These are phyloP conservation scores for Phoma herbarum DNA, from an alignment of 2,329 filamentous ascomycete genomes.

Conservation along the genomic window DNA sequence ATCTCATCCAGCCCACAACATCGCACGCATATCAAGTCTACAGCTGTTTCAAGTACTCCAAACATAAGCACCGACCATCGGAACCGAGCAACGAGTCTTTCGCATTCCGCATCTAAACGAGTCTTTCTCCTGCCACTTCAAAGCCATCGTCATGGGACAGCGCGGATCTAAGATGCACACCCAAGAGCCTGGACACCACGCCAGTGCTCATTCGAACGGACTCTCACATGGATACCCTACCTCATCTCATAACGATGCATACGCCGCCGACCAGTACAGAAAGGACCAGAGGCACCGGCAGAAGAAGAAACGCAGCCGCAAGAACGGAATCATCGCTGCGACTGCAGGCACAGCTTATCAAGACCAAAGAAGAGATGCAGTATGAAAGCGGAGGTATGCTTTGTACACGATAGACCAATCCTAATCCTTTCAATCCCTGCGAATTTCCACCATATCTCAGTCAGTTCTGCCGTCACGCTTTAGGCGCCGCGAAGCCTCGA, in stretches of 20 bases:
- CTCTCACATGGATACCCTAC: background rate
- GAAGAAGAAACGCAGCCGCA: constrained; percentile 6
- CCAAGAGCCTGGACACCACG: background rate
- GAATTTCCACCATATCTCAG: too few relatives aligned
- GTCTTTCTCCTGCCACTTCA: background rate
- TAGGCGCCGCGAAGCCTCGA: constrained; percentile 1
- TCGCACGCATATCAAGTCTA: background rate
- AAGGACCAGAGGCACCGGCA: constrained; percentile 3
- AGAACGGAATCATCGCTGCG: constrained; percentile 9
- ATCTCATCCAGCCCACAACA: background rate
- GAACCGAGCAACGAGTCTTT: background rate
- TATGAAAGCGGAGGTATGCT: background rate
- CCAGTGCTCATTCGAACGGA: background rate
- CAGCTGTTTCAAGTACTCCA: background rate
- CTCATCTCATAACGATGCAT: background rate
- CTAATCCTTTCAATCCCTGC: background rate
- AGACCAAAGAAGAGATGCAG: background rate
- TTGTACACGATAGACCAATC: background rate
- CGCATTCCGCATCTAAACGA: too few relatives aligned
- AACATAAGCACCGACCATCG: background rate
- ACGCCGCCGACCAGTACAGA: background rate
- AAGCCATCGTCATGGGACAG: constrained; percentile 5
- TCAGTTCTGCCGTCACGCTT: background rate
- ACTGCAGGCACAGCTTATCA: constrained; percentile 9
- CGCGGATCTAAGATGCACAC: constrained; percentile 9